These are phyloP conservation scores for Cladophialophora bantiana DNA, from an alignment of 2,329 filamentous ascomycete genomes.

Conservation along the genomic window DNA sequence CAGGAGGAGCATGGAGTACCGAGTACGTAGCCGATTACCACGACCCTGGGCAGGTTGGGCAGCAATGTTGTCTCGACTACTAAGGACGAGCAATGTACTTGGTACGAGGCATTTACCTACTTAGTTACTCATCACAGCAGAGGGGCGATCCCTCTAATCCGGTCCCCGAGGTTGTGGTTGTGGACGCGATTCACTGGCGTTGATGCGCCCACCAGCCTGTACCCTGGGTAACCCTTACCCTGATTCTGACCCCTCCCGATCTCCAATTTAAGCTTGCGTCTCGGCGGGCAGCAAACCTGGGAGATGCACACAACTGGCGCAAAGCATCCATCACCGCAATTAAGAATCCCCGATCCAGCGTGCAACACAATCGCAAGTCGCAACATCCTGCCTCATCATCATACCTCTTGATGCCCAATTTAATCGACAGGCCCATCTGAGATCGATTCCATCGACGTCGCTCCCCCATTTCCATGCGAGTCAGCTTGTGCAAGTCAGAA, in stretches of 20 bases:
- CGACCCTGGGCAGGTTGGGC: not conserved
- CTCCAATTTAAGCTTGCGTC: not conserved
- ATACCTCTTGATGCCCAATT: not conserved
- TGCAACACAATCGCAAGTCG: not conserved
- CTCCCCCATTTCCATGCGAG: not conserved
- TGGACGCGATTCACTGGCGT: not conserved
- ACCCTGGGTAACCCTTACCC: not conserved
- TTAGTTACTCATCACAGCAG: not conserved
- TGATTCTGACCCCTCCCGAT: not conserved
- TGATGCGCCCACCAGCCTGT: not conserved
- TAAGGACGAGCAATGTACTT: not conserved
- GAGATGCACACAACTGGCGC: not conserved
- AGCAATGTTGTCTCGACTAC: not conserved
- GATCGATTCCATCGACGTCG: not conserved
- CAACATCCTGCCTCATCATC: not conserved
- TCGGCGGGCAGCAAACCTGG: not conserved
- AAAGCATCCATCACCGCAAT: not conserved
- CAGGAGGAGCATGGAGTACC: not conserved
- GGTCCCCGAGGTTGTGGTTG: conserved; percentile 1
- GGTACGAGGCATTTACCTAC: not conserved
- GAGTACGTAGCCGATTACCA: not conserved
- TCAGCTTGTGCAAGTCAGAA: not conserved
- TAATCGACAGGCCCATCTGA: not conserved
- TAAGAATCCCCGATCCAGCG: not conserved
- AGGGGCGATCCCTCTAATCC: not conserved